These are phyloP conservation scores for Plasmodium cynomolgi DNA, from an alignment of 169 alveolate species.

Conservation along the genomic window DNA sequence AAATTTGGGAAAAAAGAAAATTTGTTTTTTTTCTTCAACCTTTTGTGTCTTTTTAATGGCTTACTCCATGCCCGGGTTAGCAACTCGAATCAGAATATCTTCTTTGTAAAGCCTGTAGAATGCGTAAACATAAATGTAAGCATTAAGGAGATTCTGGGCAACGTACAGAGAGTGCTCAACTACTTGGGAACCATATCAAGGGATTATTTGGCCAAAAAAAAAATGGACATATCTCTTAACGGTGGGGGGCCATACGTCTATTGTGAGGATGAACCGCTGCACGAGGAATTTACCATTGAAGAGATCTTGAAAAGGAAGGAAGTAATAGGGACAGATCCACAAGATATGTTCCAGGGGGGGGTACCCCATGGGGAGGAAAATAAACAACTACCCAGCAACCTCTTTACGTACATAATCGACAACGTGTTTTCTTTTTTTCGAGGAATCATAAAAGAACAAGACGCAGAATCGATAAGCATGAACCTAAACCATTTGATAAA, in stretches of 20 bases:
- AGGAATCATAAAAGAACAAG: background rate
- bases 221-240: slow-evolving; percentile 10
- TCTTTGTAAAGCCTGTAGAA: background rate
- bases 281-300: background rate
- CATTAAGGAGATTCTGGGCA: slow-evolving; percentile 20
- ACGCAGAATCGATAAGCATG: slow-evolving; percentile 51
- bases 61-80: slow-evolving; percentile 6
- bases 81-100: slow-evolving; percentile 10
- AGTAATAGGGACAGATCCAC: background rate
- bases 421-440: slow-evolving; percentile 40
- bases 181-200: slow-evolving; percentile 10
- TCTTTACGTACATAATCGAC: slow-evolving; percentile 29
- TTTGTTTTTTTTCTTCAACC: slow-evolving; percentile 37
- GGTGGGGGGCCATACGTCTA: background rate
- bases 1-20: slow-evolving; percentile 62
- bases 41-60: slow-evolving; percentile 1
- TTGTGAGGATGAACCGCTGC: background rate
- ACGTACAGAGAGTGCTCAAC: slow-evolving; percentile 28
- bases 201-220: slow-evolving; percentile 5
- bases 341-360: background rate
- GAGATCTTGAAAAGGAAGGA: background rate
- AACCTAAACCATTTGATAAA: slow-evolving; percentile 5
- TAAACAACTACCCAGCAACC: background rate
- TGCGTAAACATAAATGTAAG: slow-evolving; percentile 30
- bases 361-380: background rate